These are phyloP conservation scores for Epichloe sylvatica DNA, from an alignment of 2,329 filamentous ascomycete species.

Conservation along the genomic window DNA sequence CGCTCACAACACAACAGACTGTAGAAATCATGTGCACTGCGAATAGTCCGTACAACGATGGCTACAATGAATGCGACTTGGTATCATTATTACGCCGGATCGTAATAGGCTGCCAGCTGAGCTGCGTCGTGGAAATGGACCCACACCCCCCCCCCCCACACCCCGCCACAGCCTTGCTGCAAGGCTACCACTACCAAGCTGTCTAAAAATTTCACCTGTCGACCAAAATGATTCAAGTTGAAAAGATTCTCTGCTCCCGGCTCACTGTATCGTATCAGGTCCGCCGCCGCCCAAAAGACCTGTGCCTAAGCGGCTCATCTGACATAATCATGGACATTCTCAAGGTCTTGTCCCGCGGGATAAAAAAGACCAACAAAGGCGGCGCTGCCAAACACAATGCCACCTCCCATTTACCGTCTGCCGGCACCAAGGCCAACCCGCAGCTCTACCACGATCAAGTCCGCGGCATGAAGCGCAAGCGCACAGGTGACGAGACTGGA, in stretches of 20 bases:
- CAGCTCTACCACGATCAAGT: constrained; percentile 53
- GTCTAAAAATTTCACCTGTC: constrained; percentile 8
- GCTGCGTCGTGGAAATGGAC: neutral
- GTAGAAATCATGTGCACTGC: too few relatives aligned
- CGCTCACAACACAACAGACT: too few relatives aligned
- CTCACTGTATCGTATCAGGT: neutral
- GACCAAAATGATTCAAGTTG: neutral
- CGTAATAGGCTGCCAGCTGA: neutral
- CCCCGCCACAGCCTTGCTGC: constrained; percentile 12
- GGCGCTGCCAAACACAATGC: constrained; percentile 16
- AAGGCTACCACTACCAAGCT: constrained; percentile 7
- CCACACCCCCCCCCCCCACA: constrained; percentile 7
- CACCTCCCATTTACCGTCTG: constrained; percentile 43
- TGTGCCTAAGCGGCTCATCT: neutral
- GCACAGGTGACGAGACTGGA: constrained; percentile 25
- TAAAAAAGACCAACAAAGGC: constrained; percentile 39
- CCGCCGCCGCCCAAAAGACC: neutral
- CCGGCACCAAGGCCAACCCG: constrained; percentile 49
- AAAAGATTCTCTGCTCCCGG: neutral
- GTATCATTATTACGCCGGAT: too few relatives aligned
- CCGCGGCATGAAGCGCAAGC: constrained; percentile 42
- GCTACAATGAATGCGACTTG: too few relatives aligned
- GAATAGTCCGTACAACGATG: too few relatives aligned
- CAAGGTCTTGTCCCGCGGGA: constrained; percentile 57
- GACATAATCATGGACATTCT: constrained; percentile 53